Evolutionary conservation across 2,329 filamentous ascomycete species (phyloP).

Genomic region (Xylariaceae sp.): DNA sequence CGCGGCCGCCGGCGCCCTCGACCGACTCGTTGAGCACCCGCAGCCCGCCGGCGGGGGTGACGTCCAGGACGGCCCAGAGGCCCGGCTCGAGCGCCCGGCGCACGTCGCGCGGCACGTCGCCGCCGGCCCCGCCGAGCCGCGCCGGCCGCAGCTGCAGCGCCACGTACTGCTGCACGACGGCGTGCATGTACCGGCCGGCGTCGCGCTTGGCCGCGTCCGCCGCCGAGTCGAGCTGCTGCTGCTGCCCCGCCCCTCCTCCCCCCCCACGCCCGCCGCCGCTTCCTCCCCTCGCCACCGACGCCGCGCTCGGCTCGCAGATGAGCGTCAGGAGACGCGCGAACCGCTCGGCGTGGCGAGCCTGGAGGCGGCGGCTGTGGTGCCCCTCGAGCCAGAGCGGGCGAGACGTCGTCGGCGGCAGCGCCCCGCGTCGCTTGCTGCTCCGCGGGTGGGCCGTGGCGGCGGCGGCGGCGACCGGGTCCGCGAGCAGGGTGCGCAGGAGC

Average conservation of each 20-base stretch:
- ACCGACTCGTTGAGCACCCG: conserved; percentile 53
- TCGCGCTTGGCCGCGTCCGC: conserved; percentile 54
- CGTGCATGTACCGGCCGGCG: conserved; percentile 55
- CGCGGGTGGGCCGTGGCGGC: too few species aligned
- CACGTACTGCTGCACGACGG: conserved; percentile 51
- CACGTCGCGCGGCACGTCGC: conserved; percentile 38
- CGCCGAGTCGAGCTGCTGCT: conserved; percentile 45
- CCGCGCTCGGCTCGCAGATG: conserved; percentile 51
- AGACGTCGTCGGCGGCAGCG: too few species aligned
- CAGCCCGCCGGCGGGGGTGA: conserved; percentile 47
- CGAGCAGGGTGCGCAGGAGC: conserved; percentile 47
- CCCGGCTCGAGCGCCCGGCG: conserved; percentile 50
- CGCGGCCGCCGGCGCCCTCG: conserved; percentile 47
- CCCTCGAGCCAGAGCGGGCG: too few species aligned
- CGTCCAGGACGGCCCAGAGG: conserved; percentile 50
- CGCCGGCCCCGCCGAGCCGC: not conserved
- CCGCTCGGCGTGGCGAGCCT: conserved; percentile 37
- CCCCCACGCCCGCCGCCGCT: too few species aligned
- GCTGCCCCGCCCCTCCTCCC: too few species aligned
- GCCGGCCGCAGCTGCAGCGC: conserved; percentile 51
- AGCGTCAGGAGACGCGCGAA: conserved; percentile 51
- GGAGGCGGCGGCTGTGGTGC: too few species aligned
- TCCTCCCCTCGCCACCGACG: conserved; percentile 39
- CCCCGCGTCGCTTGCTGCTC: too few species aligned
- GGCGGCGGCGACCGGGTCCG: conserved; percentile 27